Evolutionary conservation across 495 filamentous ascomycete genomes (phyloP), one percentile per base, ranked within the genome.

Genomic region (Hypoxylon intermedium): DNA sequence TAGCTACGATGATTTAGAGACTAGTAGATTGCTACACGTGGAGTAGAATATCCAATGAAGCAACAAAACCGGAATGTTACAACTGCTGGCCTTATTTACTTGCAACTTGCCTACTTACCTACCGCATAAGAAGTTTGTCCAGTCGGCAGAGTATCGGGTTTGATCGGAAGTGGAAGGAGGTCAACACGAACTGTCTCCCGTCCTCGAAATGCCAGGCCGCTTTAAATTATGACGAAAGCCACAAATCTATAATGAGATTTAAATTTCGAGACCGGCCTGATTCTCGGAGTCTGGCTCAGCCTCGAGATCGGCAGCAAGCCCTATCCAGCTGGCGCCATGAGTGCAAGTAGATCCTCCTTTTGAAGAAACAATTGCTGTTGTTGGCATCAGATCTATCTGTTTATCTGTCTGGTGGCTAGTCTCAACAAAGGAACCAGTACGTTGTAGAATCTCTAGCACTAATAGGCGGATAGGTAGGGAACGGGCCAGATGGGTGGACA

Each of bases 361-460:
- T n/a, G n/a, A n/a, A 30, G 26, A 30, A 30, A 5, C 9, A 9
- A 30, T 9, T 30, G 26, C 5, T 30, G 26, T 9, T 9, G 9
- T 30, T 9, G 26, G 26, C 5, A 30, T 5, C 26, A 5, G 26
- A 30, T 30, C 26, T 5, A 30, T 9, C 6, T 37, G n/a, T 37
- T 33, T 40, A 33, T 18, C 30, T 20, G 19, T 45, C 41, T 45
- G 38, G 19, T 33, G 40, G 12, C 24, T 48, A 48, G 44, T 42
- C 36, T 24, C 15, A 18, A 23, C 9, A 18, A 45, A 51, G 28
- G 9, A 9, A 7, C n/a, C 19, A 28, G 48, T 54, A 64, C 54
- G 61, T 64, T 64, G 61, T 30, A 34, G 44, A 53, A 51, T 50
- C 28, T n/a, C n/a, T n/a, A n/a, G n/a, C n/a, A n/a, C n/a, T 26